phyloP scores from a whole-genome alignment of 2,329 filamentous ascomycete species.

The Colletotrichum chrysophilum region DNA sequence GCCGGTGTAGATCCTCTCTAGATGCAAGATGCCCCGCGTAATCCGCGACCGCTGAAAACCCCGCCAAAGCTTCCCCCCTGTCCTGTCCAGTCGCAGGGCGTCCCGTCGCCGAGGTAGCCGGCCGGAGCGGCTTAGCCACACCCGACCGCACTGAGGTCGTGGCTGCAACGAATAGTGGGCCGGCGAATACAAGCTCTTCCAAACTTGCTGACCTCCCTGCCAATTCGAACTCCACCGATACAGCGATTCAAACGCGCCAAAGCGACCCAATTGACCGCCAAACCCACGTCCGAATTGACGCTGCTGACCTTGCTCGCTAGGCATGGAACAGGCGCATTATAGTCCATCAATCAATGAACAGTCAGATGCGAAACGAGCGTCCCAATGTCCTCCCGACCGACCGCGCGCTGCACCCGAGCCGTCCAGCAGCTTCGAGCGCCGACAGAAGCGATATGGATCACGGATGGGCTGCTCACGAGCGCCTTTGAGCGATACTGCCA shows the following conservation, averaged over 20 bases:
- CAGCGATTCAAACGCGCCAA: neutral
- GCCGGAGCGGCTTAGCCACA: neutral
- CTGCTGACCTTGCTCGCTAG: neutral
- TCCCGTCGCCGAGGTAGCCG: neutral
- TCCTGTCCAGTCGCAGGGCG: neutral
- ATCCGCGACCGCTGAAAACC: constrained; percentile 9
- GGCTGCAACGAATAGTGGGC: neutral
- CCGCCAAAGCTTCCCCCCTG: constrained; percentile 16
- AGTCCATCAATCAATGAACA: neutral
- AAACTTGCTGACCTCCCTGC: neutral
- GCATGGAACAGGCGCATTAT: neutral
- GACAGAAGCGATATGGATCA: constrained; percentile 60
- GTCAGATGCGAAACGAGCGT: neutral
- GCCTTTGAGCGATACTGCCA: constrained; percentile 53
- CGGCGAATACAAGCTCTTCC: constrained; percentile 2
- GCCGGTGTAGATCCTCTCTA: constrained; percentile 9
- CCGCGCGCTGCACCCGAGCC: constrained; percentile 54
- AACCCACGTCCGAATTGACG: neutral
- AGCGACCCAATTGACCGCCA: neutral
- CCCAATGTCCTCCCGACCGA: constrained; percentile 16
- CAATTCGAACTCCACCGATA: neutral
- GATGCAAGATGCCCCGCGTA: constrained; percentile 1
- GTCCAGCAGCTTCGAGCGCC: constrained; percentile 41
- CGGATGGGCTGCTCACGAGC: constrained; percentile 57
- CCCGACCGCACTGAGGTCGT: neutral